Evolutionary conservation across 2,329 filamentous ascomycete species (phyloP).

Genomic region (Thelonectria blattea): DNA sequence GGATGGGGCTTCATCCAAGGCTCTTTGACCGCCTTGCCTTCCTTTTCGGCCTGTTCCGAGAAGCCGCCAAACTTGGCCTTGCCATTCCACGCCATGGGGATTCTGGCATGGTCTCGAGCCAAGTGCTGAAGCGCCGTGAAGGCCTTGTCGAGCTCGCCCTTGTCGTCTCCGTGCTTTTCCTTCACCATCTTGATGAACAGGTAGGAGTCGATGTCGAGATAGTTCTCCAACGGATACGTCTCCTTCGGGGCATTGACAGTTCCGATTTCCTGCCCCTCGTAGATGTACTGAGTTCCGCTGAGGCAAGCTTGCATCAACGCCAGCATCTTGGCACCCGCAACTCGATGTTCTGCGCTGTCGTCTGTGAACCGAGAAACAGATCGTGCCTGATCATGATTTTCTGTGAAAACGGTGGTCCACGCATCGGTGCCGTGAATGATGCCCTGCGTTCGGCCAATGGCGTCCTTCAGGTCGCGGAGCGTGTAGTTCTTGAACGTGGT

Average conservation of each 20-base stretch:
- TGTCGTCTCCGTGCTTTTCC: conserved; percentile 40
- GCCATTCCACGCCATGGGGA: conserved; percentile 69
- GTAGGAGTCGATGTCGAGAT: conserved; percentile 56
- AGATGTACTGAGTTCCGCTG: conserved; percentile 68
- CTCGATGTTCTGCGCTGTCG: conserved; percentile 54
- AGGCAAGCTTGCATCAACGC: conserved; percentile 59
- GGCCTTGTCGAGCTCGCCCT: conserved; percentile 44
- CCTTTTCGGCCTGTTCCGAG: conserved; percentile 44
- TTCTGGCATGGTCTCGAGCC: conserved; percentile 67
- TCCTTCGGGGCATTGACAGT: conserved; percentile 64
- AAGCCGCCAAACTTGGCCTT: conserved; percentile 42
- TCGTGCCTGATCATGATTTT: conserved; percentile 70
- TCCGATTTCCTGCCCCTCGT: conserved; percentile 72
- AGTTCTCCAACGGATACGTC: conserved; percentile 65
- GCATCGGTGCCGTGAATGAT: conserved; percentile 60
- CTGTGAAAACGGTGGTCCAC: conserved; percentile 69
- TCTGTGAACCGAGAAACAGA: conserved; percentile 61
- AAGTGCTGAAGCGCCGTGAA: conserved; percentile 42
- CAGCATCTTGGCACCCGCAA: conserved; percentile 62
- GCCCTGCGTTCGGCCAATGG: conserved; percentile 56
- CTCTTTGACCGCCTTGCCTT: conserved; percentile 36
- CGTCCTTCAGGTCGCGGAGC: conserved; percentile 55
- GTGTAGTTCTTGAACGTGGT: conserved; percentile 53
- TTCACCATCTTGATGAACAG: conserved; percentile 44
- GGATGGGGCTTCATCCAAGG: conserved; percentile 45